A percentile compares a stretch with the other conserved stretches of the same genome.
Conservation (phyloP, 2,329 filamentous ascomycete genomes). For the Hypoxylon sp. region DNA sequence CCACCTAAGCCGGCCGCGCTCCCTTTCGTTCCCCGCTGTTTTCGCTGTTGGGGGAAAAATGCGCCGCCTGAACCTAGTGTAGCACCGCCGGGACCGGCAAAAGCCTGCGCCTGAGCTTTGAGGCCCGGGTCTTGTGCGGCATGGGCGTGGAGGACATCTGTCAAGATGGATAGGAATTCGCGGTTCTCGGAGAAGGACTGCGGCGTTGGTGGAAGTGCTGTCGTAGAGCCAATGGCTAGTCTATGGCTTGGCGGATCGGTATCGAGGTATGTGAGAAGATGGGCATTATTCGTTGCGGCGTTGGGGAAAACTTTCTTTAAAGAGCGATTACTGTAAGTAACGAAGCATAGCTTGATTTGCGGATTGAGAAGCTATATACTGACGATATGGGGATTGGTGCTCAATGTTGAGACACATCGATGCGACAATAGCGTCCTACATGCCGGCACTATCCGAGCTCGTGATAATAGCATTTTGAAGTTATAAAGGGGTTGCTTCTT, state of each 20-base stretch:
- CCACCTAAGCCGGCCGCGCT: conserved; percentile 53
- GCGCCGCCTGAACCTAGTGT: conserved; percentile 67
- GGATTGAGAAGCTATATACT: conserved; percentile 48
- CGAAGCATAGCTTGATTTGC: conserved; percentile 13
- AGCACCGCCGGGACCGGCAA: conserved; percentile 71
- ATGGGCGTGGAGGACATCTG: conserved; percentile 69
- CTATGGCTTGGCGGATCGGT: conserved; percentile 67
- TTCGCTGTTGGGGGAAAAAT: conserved; percentile 63
- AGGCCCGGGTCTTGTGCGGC: conserved; percentile 71
- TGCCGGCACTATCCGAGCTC: conserved; percentile 49
- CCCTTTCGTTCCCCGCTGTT: conserved; percentile 53
- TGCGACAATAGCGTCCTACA: conserved; percentile 42
- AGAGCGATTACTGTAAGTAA: conserved; percentile 35
- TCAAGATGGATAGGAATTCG: conserved; percentile 71
- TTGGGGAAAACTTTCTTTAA: conserved; percentile 71
- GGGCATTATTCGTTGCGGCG: conserved; percentile 60
- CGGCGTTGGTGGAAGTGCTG: conserved; percentile 72
- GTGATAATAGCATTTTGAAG: conserved; percentile 55
- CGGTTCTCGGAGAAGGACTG: conserved; percentile 72
- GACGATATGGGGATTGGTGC: conserved; percentile 69
- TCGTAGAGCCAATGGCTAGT: conserved; percentile 73
- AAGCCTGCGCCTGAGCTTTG: conserved; percentile 70
- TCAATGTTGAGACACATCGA: conserved; percentile 63
- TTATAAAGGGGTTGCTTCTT: neutral
- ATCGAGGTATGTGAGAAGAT: conserved; percentile 73